These are phyloP conservation scores for Candida fluviatilis DNA, from an alignment of 805 yeast species.

Conservation along the genomic window DNA sequence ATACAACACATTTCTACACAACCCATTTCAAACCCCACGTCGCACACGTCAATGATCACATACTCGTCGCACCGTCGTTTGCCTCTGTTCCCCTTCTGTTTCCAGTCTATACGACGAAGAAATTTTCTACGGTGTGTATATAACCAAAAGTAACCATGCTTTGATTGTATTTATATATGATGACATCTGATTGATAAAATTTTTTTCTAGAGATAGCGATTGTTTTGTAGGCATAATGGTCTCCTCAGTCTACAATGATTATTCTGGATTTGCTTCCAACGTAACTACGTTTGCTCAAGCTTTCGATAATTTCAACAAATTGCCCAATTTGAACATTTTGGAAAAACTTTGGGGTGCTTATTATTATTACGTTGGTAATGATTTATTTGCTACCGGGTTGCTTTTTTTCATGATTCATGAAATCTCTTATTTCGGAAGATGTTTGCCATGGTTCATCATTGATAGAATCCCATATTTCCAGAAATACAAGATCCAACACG, in stretches of 20 bases:
- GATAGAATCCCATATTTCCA: conserved; percentile 50
- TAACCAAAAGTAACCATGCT: neutral
- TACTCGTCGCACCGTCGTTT: no score
- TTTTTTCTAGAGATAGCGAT: neutral
- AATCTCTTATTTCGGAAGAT: conserved; percentile 54
- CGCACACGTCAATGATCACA: no score
- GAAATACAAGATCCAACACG: conserved; percentile 51
- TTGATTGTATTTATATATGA: neutral
- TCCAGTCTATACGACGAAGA: neutral
- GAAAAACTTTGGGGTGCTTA: conserved; percentile 55
- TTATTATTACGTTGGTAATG: conserved; percentile 52
- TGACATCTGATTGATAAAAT: neutral
- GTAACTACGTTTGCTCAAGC: conserved; percentile 26
- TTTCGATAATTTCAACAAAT: conserved; percentile 23
- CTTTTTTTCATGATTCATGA: conserved; percentile 54
- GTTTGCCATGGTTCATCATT: conserved; percentile 55
- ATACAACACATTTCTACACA: no score
- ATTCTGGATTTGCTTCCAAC: conserved; percentile 26
- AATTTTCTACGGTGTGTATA: neutral
- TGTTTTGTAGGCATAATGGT: neutral
- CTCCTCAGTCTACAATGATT: conserved; percentile 28
- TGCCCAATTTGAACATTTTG: conserved; percentile 26
- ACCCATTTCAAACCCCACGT: no score
- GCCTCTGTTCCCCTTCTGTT: no score
- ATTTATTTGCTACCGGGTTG: conserved; percentile 54